A percentile compares a stretch with the other conserved stretches of the same genome.
Conservation (phyloP, 1,284 basidiomycete species). For the Irpex rosettiformis region DNA sequence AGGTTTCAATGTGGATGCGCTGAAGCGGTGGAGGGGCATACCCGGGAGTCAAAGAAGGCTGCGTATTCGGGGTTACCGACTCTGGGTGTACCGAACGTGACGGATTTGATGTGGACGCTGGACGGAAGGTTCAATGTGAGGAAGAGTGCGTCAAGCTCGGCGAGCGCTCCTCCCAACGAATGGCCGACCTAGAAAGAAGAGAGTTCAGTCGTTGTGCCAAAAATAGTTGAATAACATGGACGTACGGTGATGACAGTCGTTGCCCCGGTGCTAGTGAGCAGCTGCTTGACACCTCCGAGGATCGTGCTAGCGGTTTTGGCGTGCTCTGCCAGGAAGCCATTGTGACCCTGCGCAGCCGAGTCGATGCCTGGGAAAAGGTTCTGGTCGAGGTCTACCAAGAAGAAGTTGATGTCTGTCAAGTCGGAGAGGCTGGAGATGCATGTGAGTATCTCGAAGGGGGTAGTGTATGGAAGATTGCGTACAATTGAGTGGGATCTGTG, state of each 20-base stretch:
- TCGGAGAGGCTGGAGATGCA: slow-evolving; percentile 33
- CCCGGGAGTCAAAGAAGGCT: slow-evolving; percentile 27
- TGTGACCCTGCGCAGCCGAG: slow-evolving; percentile 37
- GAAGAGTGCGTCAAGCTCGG: slow-evolving; percentile 36
- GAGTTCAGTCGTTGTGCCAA: neutral
- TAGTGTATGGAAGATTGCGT: slow-evolving; percentile 5
- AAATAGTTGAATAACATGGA: neutral
- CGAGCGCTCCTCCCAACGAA: slow-evolving; percentile 38
- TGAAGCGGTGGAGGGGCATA: neutral
- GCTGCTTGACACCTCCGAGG: slow-evolving; percentile 34
- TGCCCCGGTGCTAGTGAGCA: slow-evolving; percentile 32
- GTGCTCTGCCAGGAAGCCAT: slow-evolving; percentile 48
- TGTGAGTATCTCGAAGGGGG: neutral
- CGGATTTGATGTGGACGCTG: slow-evolving; percentile 30
- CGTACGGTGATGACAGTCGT: slow-evolving; percentile 35
- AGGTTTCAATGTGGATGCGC: neutral
- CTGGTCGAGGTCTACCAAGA: slow-evolving; percentile 30
- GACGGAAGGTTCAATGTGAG: slow-evolving; percentile 34
- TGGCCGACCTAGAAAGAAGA: slow-evolving; percentile 30
- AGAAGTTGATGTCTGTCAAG: slow-evolving; percentile 45
- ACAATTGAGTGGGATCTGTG: slow-evolving; percentile 47
- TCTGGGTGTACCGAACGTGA: slow-evolving; percentile 39
- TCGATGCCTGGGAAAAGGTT: slow-evolving; percentile 47
- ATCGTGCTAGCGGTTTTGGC: slow-evolving; percentile 36
- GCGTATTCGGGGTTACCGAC: slow-evolving; percentile 34